These are phyloP conservation scores for Exserohilum turcica DNA, from an alignment of 2,329 filamentous ascomycete species.

Conservation along the genomic window DNA sequence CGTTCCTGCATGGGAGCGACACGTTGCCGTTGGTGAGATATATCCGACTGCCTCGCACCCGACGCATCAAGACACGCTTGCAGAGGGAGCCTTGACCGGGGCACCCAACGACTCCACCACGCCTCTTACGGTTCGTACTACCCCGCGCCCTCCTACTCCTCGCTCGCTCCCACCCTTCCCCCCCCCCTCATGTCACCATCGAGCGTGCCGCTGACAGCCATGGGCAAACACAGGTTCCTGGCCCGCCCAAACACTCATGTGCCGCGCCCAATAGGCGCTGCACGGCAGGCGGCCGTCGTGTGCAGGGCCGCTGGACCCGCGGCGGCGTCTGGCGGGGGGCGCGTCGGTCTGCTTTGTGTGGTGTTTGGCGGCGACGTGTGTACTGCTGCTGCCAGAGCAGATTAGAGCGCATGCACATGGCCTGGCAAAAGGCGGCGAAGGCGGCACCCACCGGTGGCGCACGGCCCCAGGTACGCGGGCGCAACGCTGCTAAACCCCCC, in stretches of 20 bases:
- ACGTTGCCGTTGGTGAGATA: conserved; percentile 24
- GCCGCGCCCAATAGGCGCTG: conserved; percentile 30
- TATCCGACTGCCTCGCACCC: conserved; percentile 32
- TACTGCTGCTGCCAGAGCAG: conserved; percentile 8
- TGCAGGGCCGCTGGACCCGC: no score
- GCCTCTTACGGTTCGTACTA: conserved; percentile 43
- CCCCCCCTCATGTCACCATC: conserved; percentile 14
- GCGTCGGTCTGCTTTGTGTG: no score
- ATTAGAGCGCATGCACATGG: conserved; percentile 11
- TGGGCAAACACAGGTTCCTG: conserved; percentile 36
- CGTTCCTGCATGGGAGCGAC: conserved; percentile 28
- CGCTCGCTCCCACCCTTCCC: conserved; percentile 12
- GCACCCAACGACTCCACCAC: conserved; percentile 30
- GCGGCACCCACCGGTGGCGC: conserved; percentile 26
- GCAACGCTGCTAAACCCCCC: conserved; percentile 22
- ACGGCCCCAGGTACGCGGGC: conserved; percentile 25
- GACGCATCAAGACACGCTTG: conserved; percentile 39
- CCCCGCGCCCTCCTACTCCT: conserved; percentile 21
- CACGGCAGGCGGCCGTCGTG: no score
- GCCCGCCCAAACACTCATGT: conserved; percentile 35
- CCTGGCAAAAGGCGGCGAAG: conserved; percentile 22
- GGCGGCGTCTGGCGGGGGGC: no score
- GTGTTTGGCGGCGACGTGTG: neutral
- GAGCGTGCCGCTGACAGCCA: conserved; percentile 40
- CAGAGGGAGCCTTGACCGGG: conserved; percentile 37